Conservation (phyloP, 371 early-diverging fungal species). For the Mortierella sp. region DNA sequence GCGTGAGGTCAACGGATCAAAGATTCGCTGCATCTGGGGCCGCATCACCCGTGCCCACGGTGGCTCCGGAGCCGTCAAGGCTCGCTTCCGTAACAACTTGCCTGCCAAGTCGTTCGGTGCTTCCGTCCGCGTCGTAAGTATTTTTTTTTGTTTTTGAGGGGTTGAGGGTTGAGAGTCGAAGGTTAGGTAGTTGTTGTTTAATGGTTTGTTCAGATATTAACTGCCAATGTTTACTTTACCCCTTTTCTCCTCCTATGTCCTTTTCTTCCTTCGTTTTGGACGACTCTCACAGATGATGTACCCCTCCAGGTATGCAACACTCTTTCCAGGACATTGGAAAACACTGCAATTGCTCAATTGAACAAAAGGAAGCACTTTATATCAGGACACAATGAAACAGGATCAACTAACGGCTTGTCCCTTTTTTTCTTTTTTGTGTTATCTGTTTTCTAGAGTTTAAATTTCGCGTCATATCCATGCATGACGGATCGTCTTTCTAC, state of each 20-base stretch:
- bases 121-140: slow-evolving; percentile 89
- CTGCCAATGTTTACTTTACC: not conserved
- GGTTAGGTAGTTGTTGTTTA: not conserved
- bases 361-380: not conserved
- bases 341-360: not conserved
- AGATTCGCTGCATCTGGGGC: slow-evolving; percentile 98
- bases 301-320: slow-evolving; percentile 85
- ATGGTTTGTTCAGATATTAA: not conserved
- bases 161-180: no score
- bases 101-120: slow-evolving; percentile 96
- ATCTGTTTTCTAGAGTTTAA: slow-evolving; percentile 51
- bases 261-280: slow-evolving; percentile 4
- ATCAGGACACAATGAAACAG: not conserved
- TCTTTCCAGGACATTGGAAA: not conserved
- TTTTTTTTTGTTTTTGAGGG: slow-evolving; percentile 4
- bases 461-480: slow-evolving; percentile 38
- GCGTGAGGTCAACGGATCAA: slow-evolving; percentile 90
- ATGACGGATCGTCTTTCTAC: slow-evolving; percentile 37
- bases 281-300: slow-evolving; percentile 83
- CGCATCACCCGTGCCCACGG: slow-evolving; percentile 96
- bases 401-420: not conserved
- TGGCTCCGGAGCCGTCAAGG: slow-evolving; percentile 95
- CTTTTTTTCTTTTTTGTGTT: slow-evolving; percentile 10
- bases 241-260: not conserved
- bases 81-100: slow-evolving; percentile 97